Conservation (phyloP, 2,329 filamentous ascomycete genomes). For the Aspergillus thermomutatus region DNA sequence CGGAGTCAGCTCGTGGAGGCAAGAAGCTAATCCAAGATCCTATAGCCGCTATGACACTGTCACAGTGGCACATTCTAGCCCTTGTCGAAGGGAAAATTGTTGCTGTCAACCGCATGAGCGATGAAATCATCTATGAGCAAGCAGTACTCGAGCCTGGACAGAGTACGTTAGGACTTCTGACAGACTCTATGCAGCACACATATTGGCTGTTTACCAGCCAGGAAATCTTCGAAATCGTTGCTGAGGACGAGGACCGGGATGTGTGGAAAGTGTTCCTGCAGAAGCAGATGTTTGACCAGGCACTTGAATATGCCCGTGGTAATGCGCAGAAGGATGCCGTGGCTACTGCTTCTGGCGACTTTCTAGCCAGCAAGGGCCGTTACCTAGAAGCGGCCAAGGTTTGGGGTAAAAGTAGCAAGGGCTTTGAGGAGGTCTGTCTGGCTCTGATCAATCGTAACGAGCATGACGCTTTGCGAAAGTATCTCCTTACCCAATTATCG, state of each 20-base stretch:
- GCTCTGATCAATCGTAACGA: slow-evolving; percentile 87
- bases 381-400: slow-evolving; percentile 83
- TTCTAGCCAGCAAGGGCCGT: slow-evolving; percentile 74
- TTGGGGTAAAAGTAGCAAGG: slow-evolving; percentile 93
- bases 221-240: slow-evolving; percentile 91
- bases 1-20: slow-evolving; percentile 62
- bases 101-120: slow-evolving; percentile 81
- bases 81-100: slow-evolving; percentile 80
- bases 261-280: slow-evolving; percentile 93
- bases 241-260: slow-evolving; percentile 84
- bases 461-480: slow-evolving; percentile 85
- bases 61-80: slow-evolving; percentile 88
- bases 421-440: slow-evolving; percentile 92
- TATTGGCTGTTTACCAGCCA: slow-evolving; percentile 93
- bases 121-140: slow-evolving; percentile 83
- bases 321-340: slow-evolving; percentile 83
- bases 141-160: slow-evolving; percentile 77
- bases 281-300: slow-evolving; percentile 81
- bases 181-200: slow-evolving; percentile 91
- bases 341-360: slow-evolving; percentile 86
- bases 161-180: slow-evolving; percentile 74
- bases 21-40: slow-evolving; percentile 66
- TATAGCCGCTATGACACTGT: slow-evolving; percentile 77
- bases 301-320: slow-evolving; percentile 79
- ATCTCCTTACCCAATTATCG: slow-evolving; percentile 78